A percentile compares a stretch with the other conserved stretches of the same genome.
Conservation (phyloP, 352 stramenopile genomes). For the Aphanomyces euteiches region DNA sequence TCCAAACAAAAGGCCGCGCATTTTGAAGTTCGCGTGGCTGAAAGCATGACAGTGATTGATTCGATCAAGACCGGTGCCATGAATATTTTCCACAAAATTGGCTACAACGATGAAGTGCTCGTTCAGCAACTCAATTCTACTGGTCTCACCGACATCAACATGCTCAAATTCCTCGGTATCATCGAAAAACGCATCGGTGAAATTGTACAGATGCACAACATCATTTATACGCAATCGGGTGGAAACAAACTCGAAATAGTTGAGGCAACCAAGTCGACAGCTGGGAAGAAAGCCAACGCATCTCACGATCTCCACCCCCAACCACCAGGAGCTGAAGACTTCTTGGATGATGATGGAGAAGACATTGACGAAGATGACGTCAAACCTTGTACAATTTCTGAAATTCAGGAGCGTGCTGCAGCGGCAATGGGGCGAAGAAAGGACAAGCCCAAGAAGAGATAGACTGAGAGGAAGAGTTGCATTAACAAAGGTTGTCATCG, state of each 20-base stretch:
- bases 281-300: background rate
- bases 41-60: constrained; percentile 60
- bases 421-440: constrained; percentile 57
- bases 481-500: constrained; percentile 19
- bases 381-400: constrained; percentile 63
- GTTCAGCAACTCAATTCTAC: constrained; percentile 60
- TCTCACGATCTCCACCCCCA: constrained; percentile 41
- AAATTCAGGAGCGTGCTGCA: constrained; percentile 77
- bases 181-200: constrained; percentile 83
- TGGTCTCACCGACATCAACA: constrained; percentile 75
- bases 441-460: constrained; percentile 46
- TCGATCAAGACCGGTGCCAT: constrained; percentile 69
- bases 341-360: constrained; percentile 68
- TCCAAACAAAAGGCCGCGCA: constrained; percentile 69
- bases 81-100: constrained; percentile 80
- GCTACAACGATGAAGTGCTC: constrained; percentile 68
- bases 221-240: constrained; percentile 34
- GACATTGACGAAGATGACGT: constrained; percentile 58
- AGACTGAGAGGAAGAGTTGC: background rate
- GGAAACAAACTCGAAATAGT: constrained; percentile 16
- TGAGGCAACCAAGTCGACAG: background rate
- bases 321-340: constrained; percentile 63
- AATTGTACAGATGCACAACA: constrained; percentile 84
- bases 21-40: constrained; percentile 59
- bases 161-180: constrained; percentile 71